Evolutionary conservation across 2,329 filamentous ascomycete genomes (phyloP).

Genomic region (Metarhizium anisopliae): DNA sequence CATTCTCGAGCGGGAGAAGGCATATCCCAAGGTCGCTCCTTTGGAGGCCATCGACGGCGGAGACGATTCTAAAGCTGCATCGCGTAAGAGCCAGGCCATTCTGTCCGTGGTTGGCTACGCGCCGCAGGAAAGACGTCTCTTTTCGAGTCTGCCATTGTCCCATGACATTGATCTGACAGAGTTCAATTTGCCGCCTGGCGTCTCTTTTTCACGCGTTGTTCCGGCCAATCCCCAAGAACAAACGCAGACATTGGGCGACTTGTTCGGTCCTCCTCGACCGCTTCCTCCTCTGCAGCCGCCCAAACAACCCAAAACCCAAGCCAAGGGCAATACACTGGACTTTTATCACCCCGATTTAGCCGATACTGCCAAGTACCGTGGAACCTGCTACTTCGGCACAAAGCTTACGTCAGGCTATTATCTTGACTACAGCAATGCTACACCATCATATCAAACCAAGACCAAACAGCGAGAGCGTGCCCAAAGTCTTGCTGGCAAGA

Average conservation of each 20-base stretch:
- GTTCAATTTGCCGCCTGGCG: slow-evolving; percentile 61
- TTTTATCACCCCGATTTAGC: slow-evolving; percentile 46
- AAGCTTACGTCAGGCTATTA: slow-evolving; percentile 59
- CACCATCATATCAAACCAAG: slow-evolving; percentile 43
- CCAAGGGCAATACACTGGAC: slow-evolving; percentile 49
- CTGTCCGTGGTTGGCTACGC: slow-evolving; percentile 72
- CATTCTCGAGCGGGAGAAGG: slow-evolving; percentile 52
- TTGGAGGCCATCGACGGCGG: slow-evolving; percentile 30
- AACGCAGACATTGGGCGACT: slow-evolving; percentile 58
- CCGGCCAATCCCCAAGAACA: slow-evolving; percentile 33
- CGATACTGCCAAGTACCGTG: slow-evolving; percentile 45
- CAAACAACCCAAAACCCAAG: slow-evolving; percentile 60
- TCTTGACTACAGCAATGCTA: slow-evolving; percentile 60
- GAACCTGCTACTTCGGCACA: slow-evolving; percentile 57
- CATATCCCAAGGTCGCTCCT: slow-evolving; percentile 32
- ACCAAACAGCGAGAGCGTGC: slow-evolving; percentile 64
- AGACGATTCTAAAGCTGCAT: slow-evolving; percentile 27
- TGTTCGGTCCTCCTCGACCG: slow-evolving; percentile 60
- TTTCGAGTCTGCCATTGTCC: slow-evolving; percentile 62
- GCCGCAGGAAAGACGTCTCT: slow-evolving; percentile 66
- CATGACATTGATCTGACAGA: slow-evolving; percentile 20
- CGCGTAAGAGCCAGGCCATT: slow-evolving; percentile 44
- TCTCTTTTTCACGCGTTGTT: slow-evolving; percentile 39
- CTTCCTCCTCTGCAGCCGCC: slow-evolving; percentile 61
- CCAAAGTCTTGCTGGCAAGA: slow-evolving; percentile 54